Percentiles rank a stretch among this genome's conserved stretches.
Conservation (phyloP, 352 stramenopile genomes). For the Pythium brassicae region DNA sequence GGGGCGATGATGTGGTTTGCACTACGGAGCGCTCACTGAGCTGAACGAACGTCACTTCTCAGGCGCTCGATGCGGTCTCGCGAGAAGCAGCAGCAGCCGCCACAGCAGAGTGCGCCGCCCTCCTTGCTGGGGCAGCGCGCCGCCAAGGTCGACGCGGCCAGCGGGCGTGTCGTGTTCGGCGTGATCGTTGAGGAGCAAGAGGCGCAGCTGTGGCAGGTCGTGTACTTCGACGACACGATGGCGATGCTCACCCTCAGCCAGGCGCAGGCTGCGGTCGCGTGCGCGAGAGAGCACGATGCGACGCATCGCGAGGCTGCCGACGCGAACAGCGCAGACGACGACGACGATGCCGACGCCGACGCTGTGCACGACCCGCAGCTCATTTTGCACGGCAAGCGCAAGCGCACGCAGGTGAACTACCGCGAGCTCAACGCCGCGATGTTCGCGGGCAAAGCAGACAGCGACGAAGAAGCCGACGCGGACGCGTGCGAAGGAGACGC, state of each 20-base stretch:
- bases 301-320: not conserved
- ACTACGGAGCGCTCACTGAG: not conserved
- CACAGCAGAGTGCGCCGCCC: not conserved
- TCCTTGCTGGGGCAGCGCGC: conserved; percentile 32
- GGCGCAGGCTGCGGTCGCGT: conserved; percentile 24
- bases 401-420: conserved; percentile 78
- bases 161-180: conserved; percentile 34
- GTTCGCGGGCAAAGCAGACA: conserved; percentile 61
- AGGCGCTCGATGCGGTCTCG: conserved; percentile 28
- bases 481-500: conserved; percentile 18
- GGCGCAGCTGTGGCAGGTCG: conserved; percentile 37
- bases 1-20: not conserved
- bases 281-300: conserved; percentile 20
- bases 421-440: conserved; percentile 73
- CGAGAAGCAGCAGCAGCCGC: not conserved
- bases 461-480: conserved; percentile 42
- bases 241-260: conserved; percentile 29
- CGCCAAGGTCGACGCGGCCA: conserved; percentile 30
- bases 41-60: not conserved
- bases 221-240: conserved; percentile 53
- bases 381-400: conserved; percentile 72
- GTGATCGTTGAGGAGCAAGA: conserved; percentile 35
- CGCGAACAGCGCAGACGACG: not conserved
- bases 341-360: conserved; percentile 12
- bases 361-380: conserved; percentile 28